phyloP scores from a whole-genome alignment of 805 yeast species.

The Hagleromyces aurorensis region DNA sequence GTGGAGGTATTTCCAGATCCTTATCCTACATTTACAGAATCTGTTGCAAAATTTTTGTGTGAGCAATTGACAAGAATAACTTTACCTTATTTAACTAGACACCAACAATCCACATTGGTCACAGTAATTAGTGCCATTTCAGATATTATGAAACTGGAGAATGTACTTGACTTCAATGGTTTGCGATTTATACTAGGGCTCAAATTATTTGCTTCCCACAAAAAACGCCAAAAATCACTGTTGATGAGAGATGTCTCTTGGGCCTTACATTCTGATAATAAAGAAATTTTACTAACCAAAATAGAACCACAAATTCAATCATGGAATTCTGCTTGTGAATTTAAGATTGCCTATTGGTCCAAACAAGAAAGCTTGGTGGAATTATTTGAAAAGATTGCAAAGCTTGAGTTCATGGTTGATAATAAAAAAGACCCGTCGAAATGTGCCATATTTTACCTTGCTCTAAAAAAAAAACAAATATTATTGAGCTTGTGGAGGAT shows the following conservation, averaged over 20 bases:
- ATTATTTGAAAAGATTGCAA: constrained; percentile 62
- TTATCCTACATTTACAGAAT: constrained; percentile 34
- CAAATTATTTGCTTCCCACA: constrained; percentile 53
- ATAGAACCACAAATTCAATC: constrained; percentile 35
- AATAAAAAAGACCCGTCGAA: constrained; percentile 62
- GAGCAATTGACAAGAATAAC: constrained; percentile 57
- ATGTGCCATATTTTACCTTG: constrained; percentile 69
- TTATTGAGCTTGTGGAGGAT: constrained; percentile 80
- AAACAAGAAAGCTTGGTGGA: constrained; percentile 38
- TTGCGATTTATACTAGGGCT: constrained; percentile 62
- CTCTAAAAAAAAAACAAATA: constrained; percentile 68
- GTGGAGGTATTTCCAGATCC: constrained; percentile 32
- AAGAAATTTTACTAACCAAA: constrained; percentile 51
- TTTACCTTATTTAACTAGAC: constrained; percentile 77
- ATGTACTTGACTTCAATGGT: constrained; percentile 45
- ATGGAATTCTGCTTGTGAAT: constrained; percentile 54
- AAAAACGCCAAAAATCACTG: constrained; percentile 42
- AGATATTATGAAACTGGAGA: constrained; percentile 39
- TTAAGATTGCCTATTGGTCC: constrained; percentile 70
- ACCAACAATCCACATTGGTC: constrained; percentile 79
- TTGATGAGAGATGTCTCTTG: constrained; percentile 77
- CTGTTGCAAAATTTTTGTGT: constrained; percentile 41
- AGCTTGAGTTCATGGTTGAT: constrained; percentile 53
- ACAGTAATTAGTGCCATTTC: constrained; percentile 59
- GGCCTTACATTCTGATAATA: constrained; percentile 80